Base-by-base conservation (phyloP, 495 filamentous ascomycete genomes). In the Emericellopsis terricola region DNA sequence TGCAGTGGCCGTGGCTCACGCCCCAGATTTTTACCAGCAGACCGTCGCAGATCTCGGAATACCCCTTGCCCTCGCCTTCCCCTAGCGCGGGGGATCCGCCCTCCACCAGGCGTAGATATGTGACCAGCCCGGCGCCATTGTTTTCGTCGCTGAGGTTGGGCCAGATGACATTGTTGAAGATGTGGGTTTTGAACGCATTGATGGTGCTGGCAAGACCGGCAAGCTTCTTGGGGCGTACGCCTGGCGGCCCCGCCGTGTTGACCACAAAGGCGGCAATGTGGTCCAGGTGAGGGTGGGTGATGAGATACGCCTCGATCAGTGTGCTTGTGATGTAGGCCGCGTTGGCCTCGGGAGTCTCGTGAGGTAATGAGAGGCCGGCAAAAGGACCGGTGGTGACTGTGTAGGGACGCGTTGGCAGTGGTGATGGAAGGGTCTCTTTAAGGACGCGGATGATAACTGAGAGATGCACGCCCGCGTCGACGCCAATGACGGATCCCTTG, bases 101-200 rank as follows among this genome's bases (percentile, higher is more conserved):
- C 46, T 93, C 82, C 2, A 76, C 70, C 15, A 97, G 57, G 17
- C 89, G 73, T 52, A 82, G 79, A 42, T 92, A 96, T 7, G 82
- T 93, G 19, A 96, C 70, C 4, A 97, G 60, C 2, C 91, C 91
- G 16, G 84, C 83, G 10, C 91, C 89, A 19, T 82, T 83, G 50
- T 92, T 85, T 57, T 97, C 91, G 53, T 96, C 85, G 1, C 84
- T 89, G 21, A 97, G 60, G 43, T 97, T 97, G 0, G 89, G 89
- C 91, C 91, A 97, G 33, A 97, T 91, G 29, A 94, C 53, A 47
- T 94, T 85, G 56, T 97, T 97, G 60, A 96, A 97, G 37, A 97
- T 78, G 52, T 97, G 85, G 8, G 64, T 70, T 48, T 94, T 94
- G 49, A 97, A 72, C 2, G 86, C 85, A 10, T 76, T 61, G 28